phyloP scores from a whole-genome alignment of 768 basidiomycete genomes.

The Naganishia onofrii region DNA sequence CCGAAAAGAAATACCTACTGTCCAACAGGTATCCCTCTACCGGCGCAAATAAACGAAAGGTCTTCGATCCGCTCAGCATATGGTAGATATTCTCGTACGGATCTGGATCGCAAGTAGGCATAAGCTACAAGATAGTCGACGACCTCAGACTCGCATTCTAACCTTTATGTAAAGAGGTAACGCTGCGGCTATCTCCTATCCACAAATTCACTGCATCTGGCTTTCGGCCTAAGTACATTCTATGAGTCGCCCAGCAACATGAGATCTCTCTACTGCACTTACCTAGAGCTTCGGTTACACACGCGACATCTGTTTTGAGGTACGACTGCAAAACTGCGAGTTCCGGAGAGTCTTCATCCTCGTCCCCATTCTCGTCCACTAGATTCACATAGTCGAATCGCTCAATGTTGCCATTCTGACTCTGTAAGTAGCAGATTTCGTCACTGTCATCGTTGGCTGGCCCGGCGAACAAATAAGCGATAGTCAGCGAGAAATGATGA shows the following conservation, averaged over 20 bases:
- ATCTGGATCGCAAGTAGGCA: neutral
- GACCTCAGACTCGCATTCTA: conserved; percentile 32
- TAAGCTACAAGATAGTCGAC: neutral
- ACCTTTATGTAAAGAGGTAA: conserved; percentile 87
- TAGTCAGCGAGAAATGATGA: conserved; percentile 5
- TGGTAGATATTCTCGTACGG: conserved; percentile 82
- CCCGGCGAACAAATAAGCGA: neutral
- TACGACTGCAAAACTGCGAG: conserved; percentile 64
- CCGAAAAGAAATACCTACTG: conserved; percentile 57
- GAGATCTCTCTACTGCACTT: conserved; percentile 30
- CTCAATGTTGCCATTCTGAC: conserved; percentile 86
- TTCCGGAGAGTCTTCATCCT: conserved; percentile 53
- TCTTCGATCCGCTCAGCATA: conserved; percentile 77
- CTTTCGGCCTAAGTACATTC: conserved; percentile 24
- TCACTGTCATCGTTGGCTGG: conserved; percentile 27
- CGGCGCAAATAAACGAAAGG: conserved; percentile 81
- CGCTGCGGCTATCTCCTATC: conserved; percentile 75
- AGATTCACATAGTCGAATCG: conserved; percentile 52
- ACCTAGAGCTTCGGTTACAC: conserved; percentile 79
- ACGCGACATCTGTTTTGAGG: conserved; percentile 66
- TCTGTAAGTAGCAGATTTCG: conserved; percentile 73
- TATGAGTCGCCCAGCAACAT: neutral
- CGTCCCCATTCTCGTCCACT: conserved; percentile 32
- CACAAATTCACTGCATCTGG: conserved; percentile 90
- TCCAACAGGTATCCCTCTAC: conserved; percentile 80